phyloP scores from a whole-genome alignment of 441 rosid genomes.

The Gossypium schwendimanii region DNA sequence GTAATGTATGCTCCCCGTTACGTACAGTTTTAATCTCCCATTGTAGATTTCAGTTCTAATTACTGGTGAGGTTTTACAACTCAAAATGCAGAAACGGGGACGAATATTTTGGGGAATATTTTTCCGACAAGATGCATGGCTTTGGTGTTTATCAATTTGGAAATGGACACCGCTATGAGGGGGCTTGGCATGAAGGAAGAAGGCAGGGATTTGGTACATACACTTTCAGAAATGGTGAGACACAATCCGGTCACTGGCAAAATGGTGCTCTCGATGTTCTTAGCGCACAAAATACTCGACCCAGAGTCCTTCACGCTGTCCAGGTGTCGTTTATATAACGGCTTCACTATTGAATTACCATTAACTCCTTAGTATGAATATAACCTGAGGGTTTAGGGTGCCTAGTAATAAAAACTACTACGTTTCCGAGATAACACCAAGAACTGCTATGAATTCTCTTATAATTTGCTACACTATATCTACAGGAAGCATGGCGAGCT shows the following conservation, averaged over 20 bases:
- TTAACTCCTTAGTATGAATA: background rate
- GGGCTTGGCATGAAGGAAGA: conserved; percentile 75
- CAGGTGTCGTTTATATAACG: conserved; percentile 25
- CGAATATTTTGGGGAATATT: conserved; percentile 61
- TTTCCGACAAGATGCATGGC: conserved; percentile 68
- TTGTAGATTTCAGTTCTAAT: background rate
- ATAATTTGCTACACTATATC: background rate
- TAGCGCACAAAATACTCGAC: conserved; percentile 22
- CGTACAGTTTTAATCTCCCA: background rate
- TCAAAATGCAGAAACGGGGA: conserved; percentile 51
- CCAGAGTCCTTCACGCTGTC: conserved; percentile 18
- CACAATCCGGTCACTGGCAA: conserved; percentile 56
- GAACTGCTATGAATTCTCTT: background rate
- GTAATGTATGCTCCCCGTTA: background rate
- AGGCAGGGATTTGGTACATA: conserved; percentile 71
- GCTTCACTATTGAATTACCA: background rate
- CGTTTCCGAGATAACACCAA: too few species aligned
- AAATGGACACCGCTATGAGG: conserved; percentile 55
- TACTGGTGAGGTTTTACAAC: background rate
- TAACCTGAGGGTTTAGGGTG: background rate
- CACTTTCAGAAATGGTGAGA: conserved; percentile 53
- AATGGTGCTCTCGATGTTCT: conserved; percentile 38
- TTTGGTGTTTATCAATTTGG: conserved; percentile 61
- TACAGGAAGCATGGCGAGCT: conserved; percentile 60
- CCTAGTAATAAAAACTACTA: background rate